Percentiles rank a stretch among this genome's conserved stretches.
phyloP scores from a whole-genome alignment of 2,329 filamentous ascomycete genomes.

The Ascochyta lentis region DNA sequence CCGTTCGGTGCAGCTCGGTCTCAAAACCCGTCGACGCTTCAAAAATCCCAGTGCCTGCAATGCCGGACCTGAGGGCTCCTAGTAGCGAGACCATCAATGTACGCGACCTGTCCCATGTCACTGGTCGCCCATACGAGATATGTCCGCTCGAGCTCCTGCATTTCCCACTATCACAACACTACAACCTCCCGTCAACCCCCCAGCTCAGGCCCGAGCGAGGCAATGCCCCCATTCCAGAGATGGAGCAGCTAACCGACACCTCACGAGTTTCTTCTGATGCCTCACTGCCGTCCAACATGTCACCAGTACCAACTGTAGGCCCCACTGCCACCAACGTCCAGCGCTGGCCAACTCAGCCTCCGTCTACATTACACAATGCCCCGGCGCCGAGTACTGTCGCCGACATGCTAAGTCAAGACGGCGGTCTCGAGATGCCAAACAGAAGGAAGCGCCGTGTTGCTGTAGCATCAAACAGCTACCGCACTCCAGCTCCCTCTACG shows the following conservation, averaged over 20 bases:
- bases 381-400: neutral
- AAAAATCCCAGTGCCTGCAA: neutral
- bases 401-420: neutral
- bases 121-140: neutral
- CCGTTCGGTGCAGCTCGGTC: neutral
- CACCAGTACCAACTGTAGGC: neutral
- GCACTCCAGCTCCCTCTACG: neutral
- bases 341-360: neutral
- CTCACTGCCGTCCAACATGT: neutral
- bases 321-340: neutral
- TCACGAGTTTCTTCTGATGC: neutral
- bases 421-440: neutral
- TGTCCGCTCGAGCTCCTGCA: neutral
- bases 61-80: neutral
- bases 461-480: neutral
- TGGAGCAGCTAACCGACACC: neutral
- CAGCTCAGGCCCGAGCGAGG: constrained; percentile 1
- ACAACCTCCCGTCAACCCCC: neutral
- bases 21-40: neutral
- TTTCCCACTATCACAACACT: neutral
- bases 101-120: neutral
- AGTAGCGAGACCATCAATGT: neutral
- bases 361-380: too few relatives aligned
- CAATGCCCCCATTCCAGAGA: neutral
- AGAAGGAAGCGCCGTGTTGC: neutral